phyloP scores from a whole-genome alignment of 2,329 filamentous ascomycete genomes.

The Calonectria fujianensis region DNA sequence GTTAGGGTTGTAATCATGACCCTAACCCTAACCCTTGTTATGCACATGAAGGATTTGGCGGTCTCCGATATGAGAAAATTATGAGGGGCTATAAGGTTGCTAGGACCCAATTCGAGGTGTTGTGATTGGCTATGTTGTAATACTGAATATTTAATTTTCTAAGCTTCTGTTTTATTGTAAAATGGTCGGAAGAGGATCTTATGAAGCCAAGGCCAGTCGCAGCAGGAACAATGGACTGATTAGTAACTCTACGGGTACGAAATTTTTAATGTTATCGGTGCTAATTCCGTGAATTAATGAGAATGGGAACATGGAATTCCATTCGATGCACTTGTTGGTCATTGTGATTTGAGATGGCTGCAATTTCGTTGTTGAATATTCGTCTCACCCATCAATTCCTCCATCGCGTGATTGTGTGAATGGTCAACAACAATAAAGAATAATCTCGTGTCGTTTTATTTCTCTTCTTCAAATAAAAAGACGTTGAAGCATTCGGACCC shows the following conservation, averaged over 20 bases:
- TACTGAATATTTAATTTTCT: constrained; percentile 41
- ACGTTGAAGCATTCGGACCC: not conserved
- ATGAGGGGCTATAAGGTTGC: not conserved
- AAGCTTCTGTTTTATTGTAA: constrained; percentile 47
- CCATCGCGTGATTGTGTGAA: not conserved
- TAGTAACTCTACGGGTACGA: no score
- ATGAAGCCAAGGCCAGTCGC: constrained; percentile 55
- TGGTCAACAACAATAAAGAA: not conserved
- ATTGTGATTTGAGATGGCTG: not conserved
- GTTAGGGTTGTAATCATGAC: not conserved
- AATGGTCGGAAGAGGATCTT: constrained; percentile 50
- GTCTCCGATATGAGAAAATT: not conserved
- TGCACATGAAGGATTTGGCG: no score
- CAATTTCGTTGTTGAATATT: not conserved
- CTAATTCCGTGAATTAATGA: no score
- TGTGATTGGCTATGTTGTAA: constrained; percentile 35
- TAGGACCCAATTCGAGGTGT: no score
- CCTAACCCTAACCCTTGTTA: constrained; percentile 1
- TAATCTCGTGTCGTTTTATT: not conserved
- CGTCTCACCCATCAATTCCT: not conserved
- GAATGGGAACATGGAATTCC: not conserved
- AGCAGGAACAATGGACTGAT: constrained; percentile 52
- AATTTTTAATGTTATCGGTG: no score
- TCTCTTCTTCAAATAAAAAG: not conserved
- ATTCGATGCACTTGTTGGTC: not conserved